phyloP scores from a whole-genome alignment of 495 filamentous ascomycete species.

The Hypoxylon fuscum region DNA sequence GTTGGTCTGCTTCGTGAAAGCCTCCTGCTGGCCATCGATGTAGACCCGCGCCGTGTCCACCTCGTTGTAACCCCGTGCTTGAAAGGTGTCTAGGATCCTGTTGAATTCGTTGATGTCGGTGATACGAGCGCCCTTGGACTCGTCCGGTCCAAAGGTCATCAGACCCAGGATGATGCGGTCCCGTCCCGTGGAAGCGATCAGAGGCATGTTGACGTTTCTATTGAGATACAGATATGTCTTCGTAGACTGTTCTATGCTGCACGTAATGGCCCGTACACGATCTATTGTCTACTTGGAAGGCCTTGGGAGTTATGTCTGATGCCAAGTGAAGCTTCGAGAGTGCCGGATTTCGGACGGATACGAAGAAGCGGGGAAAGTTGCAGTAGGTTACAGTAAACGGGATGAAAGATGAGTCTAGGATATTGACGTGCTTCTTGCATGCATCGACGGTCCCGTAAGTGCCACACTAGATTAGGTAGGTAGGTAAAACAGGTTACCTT shows the following conservation, averaged over 20 bases:
- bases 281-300: neutral
- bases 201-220: constrained; percentile 51
- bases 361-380: constrained; percentile 1
- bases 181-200: constrained; percentile 54
- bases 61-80: constrained; percentile 78
- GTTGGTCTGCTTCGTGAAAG: constrained; percentile 75
- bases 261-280: neutral
- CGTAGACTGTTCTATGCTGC: neutral
- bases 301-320: neutral
- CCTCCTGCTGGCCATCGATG: constrained; percentile 78
- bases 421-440: constrained; percentile 1
- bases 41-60: constrained; percentile 84
- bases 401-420: neutral
- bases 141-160: constrained; percentile 68
- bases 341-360: neutral
- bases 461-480: too few relatives aligned
- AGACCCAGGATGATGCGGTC: constrained; percentile 67
- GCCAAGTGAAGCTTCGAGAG: too few relatives aligned
- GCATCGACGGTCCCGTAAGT: neutral
- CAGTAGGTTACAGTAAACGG: neutral
- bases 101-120: constrained; percentile 73
- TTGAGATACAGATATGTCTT: neutral
- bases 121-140: constrained; percentile 70
- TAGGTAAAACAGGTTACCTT: too few relatives aligned
- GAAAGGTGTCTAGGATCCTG: constrained; percentile 72